Conservation (phyloP, 345 rosid genomes). For the Limnanthes douglasii region DNA sequence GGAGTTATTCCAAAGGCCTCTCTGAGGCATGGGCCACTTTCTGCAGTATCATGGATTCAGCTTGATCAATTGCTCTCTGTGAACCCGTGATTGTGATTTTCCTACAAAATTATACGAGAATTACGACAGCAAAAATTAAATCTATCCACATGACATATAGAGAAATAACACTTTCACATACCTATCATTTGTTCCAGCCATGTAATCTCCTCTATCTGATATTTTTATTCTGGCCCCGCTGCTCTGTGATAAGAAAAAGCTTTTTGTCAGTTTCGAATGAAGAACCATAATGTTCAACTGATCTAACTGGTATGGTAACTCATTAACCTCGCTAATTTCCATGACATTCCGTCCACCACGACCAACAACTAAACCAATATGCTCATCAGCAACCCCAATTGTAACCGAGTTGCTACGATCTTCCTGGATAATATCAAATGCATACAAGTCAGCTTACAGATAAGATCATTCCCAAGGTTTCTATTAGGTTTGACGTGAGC, state of each 20-base stretch:
- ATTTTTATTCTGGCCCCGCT: conserved; percentile 92
- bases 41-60: conserved; percentile 89
- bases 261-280: background rate
- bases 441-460: too few relatives aligned
- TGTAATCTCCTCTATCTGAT: conserved; percentile 93
- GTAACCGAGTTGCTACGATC: conserved; percentile 56
- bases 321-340: conserved; percentile 85
- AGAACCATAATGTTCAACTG: background rate
- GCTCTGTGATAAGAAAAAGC: conserved; percentile 28
- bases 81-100: conserved; percentile 91
- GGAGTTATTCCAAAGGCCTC: conserved; percentile 43
- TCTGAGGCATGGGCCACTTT: conserved; percentile 82
- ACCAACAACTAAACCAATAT: conserved; percentile 92
- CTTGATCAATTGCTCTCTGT: conserved; percentile 68
- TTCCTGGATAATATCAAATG: conserved; percentile 42
- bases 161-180: conserved; percentile 12
- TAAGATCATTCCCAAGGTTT: too few relatives aligned
- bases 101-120: conserved; percentile 49
- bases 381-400: conserved; percentile 84
- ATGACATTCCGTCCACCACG: conserved; percentile 94
- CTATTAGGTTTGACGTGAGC: too few relatives aligned
- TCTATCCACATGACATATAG: too few relatives aligned
- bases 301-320: background rate
- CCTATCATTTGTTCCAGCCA: conserved; percentile 91
- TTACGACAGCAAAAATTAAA: too few relatives aligned